phyloP scores from a whole-genome alignment of 176 grass and related monocot genomes.

The Ensete ventricosum region DNA sequence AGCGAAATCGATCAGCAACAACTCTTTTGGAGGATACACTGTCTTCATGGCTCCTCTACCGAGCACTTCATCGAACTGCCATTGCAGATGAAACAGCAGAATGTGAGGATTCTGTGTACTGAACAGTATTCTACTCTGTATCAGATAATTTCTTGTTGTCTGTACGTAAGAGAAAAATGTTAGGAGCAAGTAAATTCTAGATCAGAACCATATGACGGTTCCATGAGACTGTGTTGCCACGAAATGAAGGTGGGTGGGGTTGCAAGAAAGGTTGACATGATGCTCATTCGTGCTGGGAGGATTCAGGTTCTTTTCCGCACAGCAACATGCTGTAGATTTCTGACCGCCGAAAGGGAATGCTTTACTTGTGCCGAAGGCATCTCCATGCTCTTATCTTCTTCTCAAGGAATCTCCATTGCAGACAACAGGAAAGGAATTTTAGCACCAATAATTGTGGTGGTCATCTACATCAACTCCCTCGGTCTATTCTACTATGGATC shows the following conservation, averaged over 20 bases:
- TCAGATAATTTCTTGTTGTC: not conserved
- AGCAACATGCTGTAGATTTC: not conserved
- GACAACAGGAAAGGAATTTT: not conserved
- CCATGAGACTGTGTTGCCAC: not conserved
- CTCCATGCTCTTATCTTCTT: not conserved
- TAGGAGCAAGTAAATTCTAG: not conserved
- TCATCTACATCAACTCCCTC: not conserved
- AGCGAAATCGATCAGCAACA: not conserved
- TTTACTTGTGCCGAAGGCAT: not conserved
- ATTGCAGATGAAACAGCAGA: not conserved
- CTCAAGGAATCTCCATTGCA: not conserved
- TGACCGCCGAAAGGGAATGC: not conserved
- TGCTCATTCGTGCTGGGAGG: not conserved
- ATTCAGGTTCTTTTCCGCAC: not conserved
- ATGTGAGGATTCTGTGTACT: not conserved
- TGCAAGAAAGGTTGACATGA: not conserved
- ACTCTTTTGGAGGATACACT: slow-evolving; percentile 31
- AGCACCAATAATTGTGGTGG: not conserved
- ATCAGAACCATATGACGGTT: too few relatives aligned
- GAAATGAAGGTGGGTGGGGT: not conserved
- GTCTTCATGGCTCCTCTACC: slow-evolving; percentile 88
- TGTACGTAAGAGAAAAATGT: not conserved
- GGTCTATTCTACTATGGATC: too few relatives aligned
- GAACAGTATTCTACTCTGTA: not conserved
- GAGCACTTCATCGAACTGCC: slow-evolving; percentile 54